Conservation (phyloP, 2,329 filamentous ascomycete genomes). For the Fusarium sp. region DNA sequence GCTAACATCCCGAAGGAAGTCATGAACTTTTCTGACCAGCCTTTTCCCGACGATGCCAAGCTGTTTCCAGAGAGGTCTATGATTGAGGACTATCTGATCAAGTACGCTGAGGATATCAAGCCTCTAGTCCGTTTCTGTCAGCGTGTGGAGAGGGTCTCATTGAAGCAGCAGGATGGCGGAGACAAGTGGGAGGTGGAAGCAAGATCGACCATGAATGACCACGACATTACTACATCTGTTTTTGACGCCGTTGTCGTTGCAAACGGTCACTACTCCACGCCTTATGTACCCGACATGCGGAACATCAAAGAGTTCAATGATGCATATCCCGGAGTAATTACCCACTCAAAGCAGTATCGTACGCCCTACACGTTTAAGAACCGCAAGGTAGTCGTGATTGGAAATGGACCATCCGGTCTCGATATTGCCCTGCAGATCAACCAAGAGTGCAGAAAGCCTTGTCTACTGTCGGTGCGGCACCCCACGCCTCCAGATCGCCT, state of each 20-base stretch:
- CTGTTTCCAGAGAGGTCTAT: slow-evolving; percentile 80
- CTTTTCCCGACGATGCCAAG: slow-evolving; percentile 72
- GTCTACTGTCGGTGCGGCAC: slow-evolving; percentile 74
- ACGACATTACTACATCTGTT: slow-evolving; percentile 53
- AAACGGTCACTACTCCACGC: slow-evolving; percentile 79
- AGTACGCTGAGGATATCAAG: slow-evolving; percentile 76
- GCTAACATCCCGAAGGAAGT: slow-evolving; percentile 86
- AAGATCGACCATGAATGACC: slow-evolving; percentile 61
- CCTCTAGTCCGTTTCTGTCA: slow-evolving; percentile 76
- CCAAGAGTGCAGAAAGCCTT: slow-evolving; percentile 65
- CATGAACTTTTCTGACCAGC: slow-evolving; percentile 82
- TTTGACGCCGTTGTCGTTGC: slow-evolving; percentile 84
- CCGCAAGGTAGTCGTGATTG: slow-evolving; percentile 85
- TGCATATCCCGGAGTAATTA: slow-evolving; percentile 69
- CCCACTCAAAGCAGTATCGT: slow-evolving; percentile 85
- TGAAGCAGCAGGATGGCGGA: slow-evolving; percentile 42
- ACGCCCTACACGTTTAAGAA: slow-evolving; percentile 69
- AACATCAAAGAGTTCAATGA: slow-evolving; percentile 70
- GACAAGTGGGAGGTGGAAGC: slow-evolving; percentile 73
- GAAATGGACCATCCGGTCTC: slow-evolving; percentile 84
- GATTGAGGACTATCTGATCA: slow-evolving; percentile 79
- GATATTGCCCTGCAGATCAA: slow-evolving; percentile 86
- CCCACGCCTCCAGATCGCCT: slow-evolving; percentile 60
- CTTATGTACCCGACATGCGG: slow-evolving; percentile 72
- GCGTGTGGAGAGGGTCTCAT: slow-evolving; percentile 71